Conservation (phyloP, 495 filamentous ascomycete genomes). For the Lindgomyces ingoldianus region DNA sequence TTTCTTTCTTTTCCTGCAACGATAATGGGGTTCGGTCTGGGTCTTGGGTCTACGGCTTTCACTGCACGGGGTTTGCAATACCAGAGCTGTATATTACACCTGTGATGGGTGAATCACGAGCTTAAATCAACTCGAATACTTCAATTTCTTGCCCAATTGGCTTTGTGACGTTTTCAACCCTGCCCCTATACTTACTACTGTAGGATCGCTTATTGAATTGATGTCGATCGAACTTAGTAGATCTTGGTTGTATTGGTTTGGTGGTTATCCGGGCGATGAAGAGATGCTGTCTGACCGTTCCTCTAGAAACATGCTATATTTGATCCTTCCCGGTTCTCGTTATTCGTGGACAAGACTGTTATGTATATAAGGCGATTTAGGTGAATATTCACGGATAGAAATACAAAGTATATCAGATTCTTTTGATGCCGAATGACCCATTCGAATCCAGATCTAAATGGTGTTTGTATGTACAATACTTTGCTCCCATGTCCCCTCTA, state of each 20-base stretch:
- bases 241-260: too few relatives aligned
- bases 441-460: neutral
- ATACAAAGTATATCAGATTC: neutral
- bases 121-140: constrained; percentile 47
- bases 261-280: too few relatives aligned
- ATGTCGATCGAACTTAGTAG: too few relatives aligned
- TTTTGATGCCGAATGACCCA: neutral
- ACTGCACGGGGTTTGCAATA: constrained; percentile 54
- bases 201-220: too few relatives aligned
- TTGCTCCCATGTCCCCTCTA: constrained; percentile 5
- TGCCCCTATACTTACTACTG: too few relatives aligned
- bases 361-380: too few relatives aligned
- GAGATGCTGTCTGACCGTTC: too few relatives aligned
- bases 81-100: constrained; percentile 89
- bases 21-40: constrained; percentile 86
- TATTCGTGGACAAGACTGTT: too few relatives aligned
- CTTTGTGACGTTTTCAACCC: neutral
- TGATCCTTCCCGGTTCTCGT: too few relatives aligned
- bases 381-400: too few relatives aligned
- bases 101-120: constrained; percentile 58
- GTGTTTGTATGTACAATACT: constrained; percentile 23
- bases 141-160: constrained; percentile 4
- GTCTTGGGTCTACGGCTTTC: constrained; percentile 75
- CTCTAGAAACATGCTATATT: too few relatives aligned
- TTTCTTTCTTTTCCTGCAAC: constrained; percentile 65